phyloP scores from a whole-genome alignment of 1,284 basidiomycete genomes.

The Neotropicomus parvogracilis region DNA sequence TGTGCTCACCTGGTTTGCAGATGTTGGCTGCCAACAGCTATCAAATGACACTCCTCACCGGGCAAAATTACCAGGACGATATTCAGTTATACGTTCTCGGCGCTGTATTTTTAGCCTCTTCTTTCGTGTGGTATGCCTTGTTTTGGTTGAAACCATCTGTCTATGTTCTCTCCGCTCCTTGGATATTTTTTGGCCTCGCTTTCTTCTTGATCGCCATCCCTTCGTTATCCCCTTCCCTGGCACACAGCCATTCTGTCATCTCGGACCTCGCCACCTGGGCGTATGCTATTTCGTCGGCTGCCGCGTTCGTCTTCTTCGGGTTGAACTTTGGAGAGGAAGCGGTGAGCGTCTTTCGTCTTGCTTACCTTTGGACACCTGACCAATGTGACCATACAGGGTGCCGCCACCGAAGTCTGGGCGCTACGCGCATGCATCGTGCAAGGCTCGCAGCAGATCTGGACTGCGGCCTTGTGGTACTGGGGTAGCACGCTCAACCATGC shows the following conservation, averaged over 20 bases:
- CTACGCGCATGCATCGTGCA: slow-evolving; percentile 87
- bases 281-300: slow-evolving; percentile 86
- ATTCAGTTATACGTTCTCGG: slow-evolving; percentile 88
- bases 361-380: slow-evolving; percentile 9
- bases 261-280: slow-evolving; percentile 82
- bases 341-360: slow-evolving; percentile 40
- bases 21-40: slow-evolving; percentile 89
- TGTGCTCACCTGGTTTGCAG: slow-evolving; percentile 32
- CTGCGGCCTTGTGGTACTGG: slow-evolving; percentile 93
- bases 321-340: slow-evolving; percentile 96
- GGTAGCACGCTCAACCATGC: slow-evolving; percentile 71
- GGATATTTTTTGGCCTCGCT: slow-evolving; percentile 84
- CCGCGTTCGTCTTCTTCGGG: slow-evolving; percentile 89
- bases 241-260: slow-evolving; percentile 59
- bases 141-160: slow-evolving; percentile 87
- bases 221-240: slow-evolving; percentile 64
- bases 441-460: slow-evolving; percentile 91
- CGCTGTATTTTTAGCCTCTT: slow-evolving; percentile 79
- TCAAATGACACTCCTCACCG: slow-evolving; percentile 86
- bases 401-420: slow-evolving; percentile 89
- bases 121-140: slow-evolving; percentile 85
- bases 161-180: slow-evolving; percentile 80
- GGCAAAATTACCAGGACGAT: slow-evolving; percentile 77
- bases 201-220: slow-evolving; percentile 90
- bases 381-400: slow-evolving; percentile 49